These are phyloP conservation scores for Hypoxylon sp. DNA, from an alignment of 2,329 filamentous ascomycete species.

Conservation along the genomic window DNA sequence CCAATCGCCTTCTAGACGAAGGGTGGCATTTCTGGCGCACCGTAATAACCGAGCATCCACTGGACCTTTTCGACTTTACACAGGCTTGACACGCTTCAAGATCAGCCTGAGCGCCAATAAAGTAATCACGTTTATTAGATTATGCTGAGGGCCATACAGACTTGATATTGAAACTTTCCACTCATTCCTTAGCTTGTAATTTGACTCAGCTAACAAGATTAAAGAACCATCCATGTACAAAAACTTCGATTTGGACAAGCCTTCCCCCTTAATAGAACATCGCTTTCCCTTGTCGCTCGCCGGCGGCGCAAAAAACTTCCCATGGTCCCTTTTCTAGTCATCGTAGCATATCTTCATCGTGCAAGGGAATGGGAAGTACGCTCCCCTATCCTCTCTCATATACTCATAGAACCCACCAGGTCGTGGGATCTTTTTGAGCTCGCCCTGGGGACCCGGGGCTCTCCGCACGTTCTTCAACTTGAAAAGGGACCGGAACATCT, in stretches of 20 bases:
- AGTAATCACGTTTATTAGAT: slow-evolving; percentile 49
- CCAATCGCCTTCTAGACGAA: slow-evolving; percentile 63
- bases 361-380: slow-evolving; percentile 59
- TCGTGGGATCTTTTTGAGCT: slow-evolving; percentile 73
- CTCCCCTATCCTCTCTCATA: slow-evolving; percentile 74
- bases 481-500: slow-evolving; percentile 76
- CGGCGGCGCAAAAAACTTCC: background rate
- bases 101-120: slow-evolving; percentile 34
- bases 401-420: slow-evolving; percentile 70
- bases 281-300: background rate
- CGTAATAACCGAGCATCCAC: slow-evolving; percentile 51
- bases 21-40: slow-evolving; percentile 60
- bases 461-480: slow-evolving; percentile 70
- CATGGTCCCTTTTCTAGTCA: slow-evolving; percentile 13
- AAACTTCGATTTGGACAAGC: background rate
- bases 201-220: background rate
- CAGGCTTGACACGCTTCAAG: slow-evolving; percentile 43
- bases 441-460: slow-evolving; percentile 72
- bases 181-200: background rate
- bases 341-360: slow-evolving; percentile 56
- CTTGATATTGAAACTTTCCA: background rate
- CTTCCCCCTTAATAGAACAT: background rate
- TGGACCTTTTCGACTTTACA: slow-evolving; percentile 49
- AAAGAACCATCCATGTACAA: background rate
- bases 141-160: background rate